phyloP scores from a whole-genome alignment of 78 protist species.

The Acrasis kona region DNA sequence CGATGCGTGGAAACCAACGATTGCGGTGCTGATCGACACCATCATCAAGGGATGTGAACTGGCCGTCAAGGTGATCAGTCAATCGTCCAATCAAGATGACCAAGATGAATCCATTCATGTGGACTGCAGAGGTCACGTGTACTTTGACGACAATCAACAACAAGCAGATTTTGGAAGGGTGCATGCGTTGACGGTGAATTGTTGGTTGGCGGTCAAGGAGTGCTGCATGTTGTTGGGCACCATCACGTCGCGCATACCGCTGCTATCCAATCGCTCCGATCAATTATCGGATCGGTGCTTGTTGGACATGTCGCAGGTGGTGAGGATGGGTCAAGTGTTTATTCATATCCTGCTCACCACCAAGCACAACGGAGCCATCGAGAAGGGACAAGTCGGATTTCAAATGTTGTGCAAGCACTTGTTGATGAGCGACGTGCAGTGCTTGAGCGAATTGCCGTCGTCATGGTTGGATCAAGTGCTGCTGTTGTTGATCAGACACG shows the following conservation, averaged over 20 bases:
- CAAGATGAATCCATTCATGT: background rate
- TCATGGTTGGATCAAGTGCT: background rate
- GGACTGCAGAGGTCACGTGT: background rate
- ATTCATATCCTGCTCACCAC: background rate
- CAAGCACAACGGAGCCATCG: background rate
- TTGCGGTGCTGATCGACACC: too few relatives aligned
- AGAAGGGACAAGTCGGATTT: background rate
- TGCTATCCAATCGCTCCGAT: too few relatives aligned
- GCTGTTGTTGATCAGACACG: background rate
- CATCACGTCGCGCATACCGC: background rate
- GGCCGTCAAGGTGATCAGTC: too few relatives aligned
- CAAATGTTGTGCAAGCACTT: background rate
- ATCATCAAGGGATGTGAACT: too few relatives aligned
- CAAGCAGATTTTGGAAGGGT: too few relatives aligned
- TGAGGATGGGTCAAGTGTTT: background rate
- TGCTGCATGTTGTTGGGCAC: background rate
- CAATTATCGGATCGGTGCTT: too few relatives aligned
- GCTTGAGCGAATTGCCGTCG: background rate
- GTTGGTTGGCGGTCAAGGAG: background rate
- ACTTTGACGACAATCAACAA: background rate
- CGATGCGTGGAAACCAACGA: too few relatives aligned
- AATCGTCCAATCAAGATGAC: too few relatives aligned
- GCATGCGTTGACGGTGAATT: background rate
- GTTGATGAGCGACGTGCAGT: background rate
- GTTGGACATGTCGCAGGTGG: too few relatives aligned